Percentiles rank a stretch among this genome's conserved stretches.
Conservation (phyloP, 2,329 filamentous ascomycete species). For the Diaporthe sp. region DNA sequence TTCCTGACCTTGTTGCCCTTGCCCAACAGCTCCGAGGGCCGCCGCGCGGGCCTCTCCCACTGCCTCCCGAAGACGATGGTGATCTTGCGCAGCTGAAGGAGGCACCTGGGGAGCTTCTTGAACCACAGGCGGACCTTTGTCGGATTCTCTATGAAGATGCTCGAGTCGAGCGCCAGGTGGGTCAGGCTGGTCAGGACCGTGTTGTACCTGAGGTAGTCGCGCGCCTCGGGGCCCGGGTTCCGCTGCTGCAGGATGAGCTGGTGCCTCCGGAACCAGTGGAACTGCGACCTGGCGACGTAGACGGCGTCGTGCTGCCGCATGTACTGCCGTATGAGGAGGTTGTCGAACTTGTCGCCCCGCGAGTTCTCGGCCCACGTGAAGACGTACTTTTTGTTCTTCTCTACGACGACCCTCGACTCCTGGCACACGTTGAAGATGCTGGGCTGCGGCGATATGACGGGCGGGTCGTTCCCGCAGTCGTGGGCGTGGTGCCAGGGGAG, state of each 20-base stretch:
- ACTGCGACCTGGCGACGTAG: conserved; percentile 24
- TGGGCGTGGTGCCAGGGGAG: conserved; percentile 18
- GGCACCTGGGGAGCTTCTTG: conserved; percentile 1
- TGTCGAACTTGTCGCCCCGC: background rate
- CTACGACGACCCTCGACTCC: conserved; percentile 1
- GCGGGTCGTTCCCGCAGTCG: conserved; percentile 3
- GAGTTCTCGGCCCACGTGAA: conserved; percentile 10
- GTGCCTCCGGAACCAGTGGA: conserved; percentile 27
- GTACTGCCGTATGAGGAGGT: conserved; percentile 4
- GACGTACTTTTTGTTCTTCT: conserved; percentile 2
- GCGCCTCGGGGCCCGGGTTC: background rate
- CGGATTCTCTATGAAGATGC: conserved; percentile 11
- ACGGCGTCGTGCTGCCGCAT: conserved; percentile 14
- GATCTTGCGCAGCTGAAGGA: background rate
- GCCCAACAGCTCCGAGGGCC: background rate
- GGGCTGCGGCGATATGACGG: conserved; percentile 13
- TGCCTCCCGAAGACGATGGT: conserved; percentile 25
- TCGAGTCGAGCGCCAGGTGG: conserved; percentile 26
- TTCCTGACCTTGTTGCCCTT: conserved; percentile 8
- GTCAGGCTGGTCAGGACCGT: background rate
- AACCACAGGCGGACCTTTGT: conserved; percentile 28
- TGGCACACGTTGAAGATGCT: conserved; percentile 23
- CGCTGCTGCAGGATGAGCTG: conserved; percentile 19
- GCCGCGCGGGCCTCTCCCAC: background rate
- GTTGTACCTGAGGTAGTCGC: conserved; percentile 20